phyloP scores from a whole-genome alignment of 2,329 filamentous ascomycete species.

The Sclerotinia nivalis region DNA sequence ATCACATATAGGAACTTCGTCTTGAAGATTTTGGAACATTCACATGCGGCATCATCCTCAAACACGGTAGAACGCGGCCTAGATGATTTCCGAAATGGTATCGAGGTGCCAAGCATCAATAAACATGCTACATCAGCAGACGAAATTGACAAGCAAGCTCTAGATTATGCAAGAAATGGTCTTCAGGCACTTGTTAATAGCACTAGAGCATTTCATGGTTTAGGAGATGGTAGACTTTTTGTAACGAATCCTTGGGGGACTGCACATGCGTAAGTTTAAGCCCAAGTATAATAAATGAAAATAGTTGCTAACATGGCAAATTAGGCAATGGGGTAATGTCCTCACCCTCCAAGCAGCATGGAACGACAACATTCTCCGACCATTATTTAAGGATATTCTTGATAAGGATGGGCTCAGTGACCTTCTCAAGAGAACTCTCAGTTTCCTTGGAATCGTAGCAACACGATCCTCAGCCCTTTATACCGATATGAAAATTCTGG shows the following conservation, averaged over 20 bases:
- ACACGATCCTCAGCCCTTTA: slow-evolving; percentile 73
- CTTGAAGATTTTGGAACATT: slow-evolving; percentile 52
- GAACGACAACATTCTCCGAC: slow-evolving; percentile 62
- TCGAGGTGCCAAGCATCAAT: slow-evolving; percentile 43
- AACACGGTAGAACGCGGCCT: slow-evolving; percentile 26
- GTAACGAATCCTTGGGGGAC: slow-evolving; percentile 97
- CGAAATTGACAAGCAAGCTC: slow-evolving; percentile 48
- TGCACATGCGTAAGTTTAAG: slow-evolving; percentile 79
- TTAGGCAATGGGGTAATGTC: slow-evolving; percentile 94
- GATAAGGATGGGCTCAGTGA: slow-evolving; percentile 54
- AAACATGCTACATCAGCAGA: slow-evolving; percentile 41
- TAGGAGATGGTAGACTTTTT: slow-evolving; percentile 64
- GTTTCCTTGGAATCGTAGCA: slow-evolving; percentile 69
- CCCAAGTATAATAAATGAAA: slow-evolving; percentile 5
- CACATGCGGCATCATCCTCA: slow-evolving; percentile 29
- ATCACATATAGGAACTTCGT: slow-evolving; percentile 84
- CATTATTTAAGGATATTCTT: slow-evolving; percentile 59
- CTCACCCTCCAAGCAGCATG: slow-evolving; percentile 84
- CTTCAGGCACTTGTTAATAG: slow-evolving; percentile 74
- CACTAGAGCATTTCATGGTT: slow-evolving; percentile 76
- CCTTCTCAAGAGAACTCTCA: slow-evolving; percentile 73
- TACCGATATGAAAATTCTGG: slow-evolving; percentile 73
- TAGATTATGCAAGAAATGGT: slow-evolving; percentile 54
- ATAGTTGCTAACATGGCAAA: slow-evolving; percentile 32
- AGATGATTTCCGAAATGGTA: slow-evolving; percentile 33